phyloP scores from a whole-genome alignment of 495 filamentous ascomycete species.

The Daldinia vernicosa region DNA sequence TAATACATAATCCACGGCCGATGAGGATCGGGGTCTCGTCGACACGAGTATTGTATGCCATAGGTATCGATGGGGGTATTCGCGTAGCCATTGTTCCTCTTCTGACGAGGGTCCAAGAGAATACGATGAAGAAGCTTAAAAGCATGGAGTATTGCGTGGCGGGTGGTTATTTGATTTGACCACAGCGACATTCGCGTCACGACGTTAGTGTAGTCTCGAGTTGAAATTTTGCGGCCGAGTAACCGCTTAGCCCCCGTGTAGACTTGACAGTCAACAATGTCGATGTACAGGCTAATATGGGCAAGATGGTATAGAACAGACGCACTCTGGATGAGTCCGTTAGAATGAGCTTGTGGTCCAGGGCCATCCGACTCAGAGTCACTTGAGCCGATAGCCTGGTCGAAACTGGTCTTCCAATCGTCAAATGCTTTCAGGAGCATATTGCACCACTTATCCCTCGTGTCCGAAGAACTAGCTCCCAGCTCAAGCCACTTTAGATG shows the following conservation, averaged over 20 bases:
- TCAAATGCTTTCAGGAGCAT: slow-evolving; percentile 88
- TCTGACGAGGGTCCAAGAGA: slow-evolving; percentile 64
- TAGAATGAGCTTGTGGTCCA: slow-evolving; percentile 62
- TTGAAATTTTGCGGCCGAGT: slow-evolving; percentile 84
- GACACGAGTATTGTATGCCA: slow-evolving; percentile 71
- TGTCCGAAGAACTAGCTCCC: slow-evolving; percentile 73
- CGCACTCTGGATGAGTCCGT: slow-evolving; percentile 83
- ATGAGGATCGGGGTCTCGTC: slow-evolving; percentile 88
- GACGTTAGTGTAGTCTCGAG: slow-evolving; percentile 78
- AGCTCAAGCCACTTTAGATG: slow-evolving; percentile 86
- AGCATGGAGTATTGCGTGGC: slow-evolving; percentile 92
- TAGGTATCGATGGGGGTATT: slow-evolving; percentile 43
- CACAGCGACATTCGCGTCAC: slow-evolving; percentile 83
- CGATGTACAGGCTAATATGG: slow-evolving; percentile 94
- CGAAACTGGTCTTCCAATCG: slow-evolving; percentile 92
- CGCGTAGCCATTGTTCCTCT: slow-evolving; percentile 43
- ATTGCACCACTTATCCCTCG: slow-evolving; percentile 87
- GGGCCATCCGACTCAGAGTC: slow-evolving; percentile 50
- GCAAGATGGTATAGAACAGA: slow-evolving; percentile 91
- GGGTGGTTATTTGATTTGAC: slow-evolving; percentile 82
- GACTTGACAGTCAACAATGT: slow-evolving; percentile 94
- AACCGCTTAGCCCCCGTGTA: slow-evolving; percentile 85
- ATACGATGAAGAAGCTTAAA: slow-evolving; percentile 85
- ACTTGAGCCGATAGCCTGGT: slow-evolving; percentile 65
- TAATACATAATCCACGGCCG: slow-evolving; percentile 97